Evolutionary conservation across 2,329 filamentous ascomycete genomes (phyloP), one percentile per base, ranked within the genome.

Genomic region (Pyrenophora tritici-repentis): DNA sequence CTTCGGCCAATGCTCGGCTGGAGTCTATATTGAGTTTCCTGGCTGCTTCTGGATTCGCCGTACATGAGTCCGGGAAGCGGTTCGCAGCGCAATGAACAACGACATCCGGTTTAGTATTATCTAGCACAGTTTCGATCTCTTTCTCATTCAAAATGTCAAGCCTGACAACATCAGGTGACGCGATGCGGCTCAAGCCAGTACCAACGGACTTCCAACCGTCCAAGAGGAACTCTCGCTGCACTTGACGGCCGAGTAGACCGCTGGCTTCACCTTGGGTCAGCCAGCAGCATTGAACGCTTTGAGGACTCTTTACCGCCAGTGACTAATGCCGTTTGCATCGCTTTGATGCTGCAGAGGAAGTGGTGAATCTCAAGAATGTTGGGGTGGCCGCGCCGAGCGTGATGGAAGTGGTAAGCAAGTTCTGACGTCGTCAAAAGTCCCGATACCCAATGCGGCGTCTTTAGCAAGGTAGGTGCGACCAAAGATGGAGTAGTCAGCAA

Each of bases 21-120:
- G 90, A 88, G 3, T 84, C 80, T 10, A 93, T 84, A 66, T 96
- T 96, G 63, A 95, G 79, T 14, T 81, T 81, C 53, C 82, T 83
- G 3, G 91, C 90, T 46, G 85, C 88, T 52, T 86, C 83, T 2
- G 91, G 91, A 70, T 96, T 85, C 58, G 84, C 82, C 63, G 91
- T 88, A 67, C 91, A 93, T 69, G 88, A 88, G 74, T 96, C 91
- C 2, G 92, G 91, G 66, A 88, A 95, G 55, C 90, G 86, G 73
- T 96, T 92, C 38, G 91, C 91, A 34, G 91, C 92, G 91, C 90
- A 93, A 72, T 96, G 91, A 31, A 96, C 83, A 37, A 96, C 85
- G 44, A 89, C 90, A 54, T 87, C 77, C 6, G 90, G 90, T 77
- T 81, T 83, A 29, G 79, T 75, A 58, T 83, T 76, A 41, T 81